phyloP scores from a whole-genome alignment of 2,329 filamentous ascomycete genomes.

The Fusarium sp. region DNA sequence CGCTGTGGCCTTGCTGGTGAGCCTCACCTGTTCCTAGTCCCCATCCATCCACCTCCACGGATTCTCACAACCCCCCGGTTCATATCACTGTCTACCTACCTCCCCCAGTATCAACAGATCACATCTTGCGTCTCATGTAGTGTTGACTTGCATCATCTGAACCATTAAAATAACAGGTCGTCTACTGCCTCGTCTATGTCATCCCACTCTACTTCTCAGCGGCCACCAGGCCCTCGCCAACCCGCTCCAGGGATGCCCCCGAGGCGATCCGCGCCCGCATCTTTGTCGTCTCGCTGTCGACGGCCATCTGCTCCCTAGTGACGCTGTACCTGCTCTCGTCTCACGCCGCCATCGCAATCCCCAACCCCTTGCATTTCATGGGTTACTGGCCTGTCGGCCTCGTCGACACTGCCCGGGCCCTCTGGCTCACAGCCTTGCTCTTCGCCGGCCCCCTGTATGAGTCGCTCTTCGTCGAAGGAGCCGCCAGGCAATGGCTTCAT shows the following conservation, averaged over 20 bases:
- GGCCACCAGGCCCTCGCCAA: slow-evolving; percentile 78
- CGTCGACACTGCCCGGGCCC: slow-evolving; percentile 66
- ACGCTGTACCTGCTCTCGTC: slow-evolving; percentile 71
- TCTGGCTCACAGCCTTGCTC: slow-evolving; percentile 77
- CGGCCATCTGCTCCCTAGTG: slow-evolving; percentile 68
- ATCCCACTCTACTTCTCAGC: slow-evolving; percentile 86
- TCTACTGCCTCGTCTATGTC: slow-evolving; percentile 90
- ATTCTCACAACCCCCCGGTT: background rate
- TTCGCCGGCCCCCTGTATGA: slow-evolving; percentile 89
- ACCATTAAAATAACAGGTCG: slow-evolving; percentile 54
- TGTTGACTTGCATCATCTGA: slow-evolving; percentile 13
- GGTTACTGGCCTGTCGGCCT: slow-evolving; percentile 81
- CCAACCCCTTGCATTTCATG: slow-evolving; percentile 68
- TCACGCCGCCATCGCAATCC: slow-evolving; percentile 54
- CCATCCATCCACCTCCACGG: background rate
- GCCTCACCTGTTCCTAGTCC: slow-evolving; percentile 15
- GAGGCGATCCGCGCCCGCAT: slow-evolving; percentile 88
- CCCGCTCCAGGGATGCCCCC: slow-evolving; percentile 83
- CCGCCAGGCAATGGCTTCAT: slow-evolving; percentile 69
- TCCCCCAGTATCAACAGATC: slow-evolving; percentile 10
- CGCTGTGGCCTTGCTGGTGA: slow-evolving; percentile 39
- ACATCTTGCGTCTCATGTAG: background rate
- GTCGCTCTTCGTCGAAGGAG: slow-evolving; percentile 73
- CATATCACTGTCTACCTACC: background rate
- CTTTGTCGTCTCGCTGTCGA: slow-evolving; percentile 78